Base-by-base conservation (phyloP, 768 basidiomycete genomes). In the Terana coerulea region DNA sequence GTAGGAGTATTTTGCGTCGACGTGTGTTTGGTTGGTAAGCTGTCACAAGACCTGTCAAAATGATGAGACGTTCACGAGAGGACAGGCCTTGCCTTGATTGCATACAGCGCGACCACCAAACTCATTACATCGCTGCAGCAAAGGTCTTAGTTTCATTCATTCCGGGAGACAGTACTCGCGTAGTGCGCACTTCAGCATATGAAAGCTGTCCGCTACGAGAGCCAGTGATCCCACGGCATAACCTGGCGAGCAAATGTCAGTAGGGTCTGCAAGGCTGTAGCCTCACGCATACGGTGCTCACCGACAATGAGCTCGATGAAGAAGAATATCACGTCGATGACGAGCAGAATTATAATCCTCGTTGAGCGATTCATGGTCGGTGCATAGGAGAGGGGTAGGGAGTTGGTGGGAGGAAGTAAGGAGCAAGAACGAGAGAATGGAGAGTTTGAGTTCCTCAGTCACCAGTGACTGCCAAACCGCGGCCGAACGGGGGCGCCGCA, bases 151-250 rank as follows among this genome's bases (percentile, higher is more conserved):
- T 10, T 22, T 11, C 10, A 2, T 39, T 39, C 45, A 46, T 34
- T 26, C 8, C 14, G 1, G 12, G 39, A 40, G 30, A 24, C 7
- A 40, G 19, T 47, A 48, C 24, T 39, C 8, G 21, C 46, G 12
- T 44, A 14, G 19, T 37, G 71, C 85, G 54, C 57, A 95, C 94
- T 98, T 98, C 72, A 98, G 84, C 95, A 97, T 98, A 72, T 98
- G 95, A 69, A 98, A 98, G 58, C 88, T 89, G 72, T 98, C 95
- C 7, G 95, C 95, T 41, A 99, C 85, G 48, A 98, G 85, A 1
- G 95, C 95, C 1, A 98, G 81, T 0, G 93, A 95, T 26, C 93
- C 93, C 49, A 97, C 92, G n/a, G 88, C 83, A 84, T 95, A 95
- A 35, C 95, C 93, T 88, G 60, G 22, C 54, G 55, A 54, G 8